A percentile compares a stretch with the other conserved stretches of the same genome.
These are phyloP conservation scores for Blastobotrys niveus DNA, from an alignment of 1,139 yeast genomes.

Conservation along the genomic window DNA sequence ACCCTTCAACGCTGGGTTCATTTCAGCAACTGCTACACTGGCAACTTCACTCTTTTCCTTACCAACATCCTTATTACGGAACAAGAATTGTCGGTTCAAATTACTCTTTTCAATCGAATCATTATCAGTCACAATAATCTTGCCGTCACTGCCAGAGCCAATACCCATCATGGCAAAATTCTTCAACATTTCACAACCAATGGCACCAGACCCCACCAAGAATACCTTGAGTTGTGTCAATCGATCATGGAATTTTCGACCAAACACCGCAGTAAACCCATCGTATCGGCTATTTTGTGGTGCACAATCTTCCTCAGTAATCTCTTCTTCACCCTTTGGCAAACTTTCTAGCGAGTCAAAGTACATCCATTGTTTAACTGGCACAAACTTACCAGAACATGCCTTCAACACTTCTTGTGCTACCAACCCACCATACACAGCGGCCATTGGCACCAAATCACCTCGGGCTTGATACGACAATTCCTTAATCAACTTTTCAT, in stretches of 20 bases:
- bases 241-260: slow-evolving; percentile 64
- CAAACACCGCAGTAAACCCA: slow-evolving; percentile 89
- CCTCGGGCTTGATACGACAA: slow-evolving; percentile 84
- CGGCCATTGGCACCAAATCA: slow-evolving; percentile 84
- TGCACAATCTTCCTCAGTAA: slow-evolving; percentile 66
- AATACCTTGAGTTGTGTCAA: slow-evolving; percentile 76
- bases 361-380: slow-evolving; percentile 84
- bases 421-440: slow-evolving; percentile 87
- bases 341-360: slow-evolving; percentile 91
- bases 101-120: slow-evolving; percentile 94
- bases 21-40: slow-evolving; percentile 68
- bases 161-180: slow-evolving; percentile 98
- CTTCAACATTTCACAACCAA: slow-evolving; percentile 98
- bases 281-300: slow-evolving; percentile 85
- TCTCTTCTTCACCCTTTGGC: slow-evolving; percentile 45
- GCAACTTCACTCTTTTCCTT: slow-evolving; percentile 87
- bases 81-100: slow-evolving; percentile 90
- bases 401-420: slow-evolving; percentile 97
- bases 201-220: slow-evolving; percentile 97
- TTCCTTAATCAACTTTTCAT: slow-evolving; percentile 62
- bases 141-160: slow-evolving; percentile 87
- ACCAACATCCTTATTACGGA: slow-evolving; percentile 93
- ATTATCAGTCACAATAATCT: slow-evolving; percentile 80
- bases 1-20: slow-evolving; percentile 80
- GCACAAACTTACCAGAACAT: slow-evolving; percentile 88